phyloP scores from a whole-genome alignment of 2,329 filamentous ascomycete genomes.

The Claviceps africana region DNA sequence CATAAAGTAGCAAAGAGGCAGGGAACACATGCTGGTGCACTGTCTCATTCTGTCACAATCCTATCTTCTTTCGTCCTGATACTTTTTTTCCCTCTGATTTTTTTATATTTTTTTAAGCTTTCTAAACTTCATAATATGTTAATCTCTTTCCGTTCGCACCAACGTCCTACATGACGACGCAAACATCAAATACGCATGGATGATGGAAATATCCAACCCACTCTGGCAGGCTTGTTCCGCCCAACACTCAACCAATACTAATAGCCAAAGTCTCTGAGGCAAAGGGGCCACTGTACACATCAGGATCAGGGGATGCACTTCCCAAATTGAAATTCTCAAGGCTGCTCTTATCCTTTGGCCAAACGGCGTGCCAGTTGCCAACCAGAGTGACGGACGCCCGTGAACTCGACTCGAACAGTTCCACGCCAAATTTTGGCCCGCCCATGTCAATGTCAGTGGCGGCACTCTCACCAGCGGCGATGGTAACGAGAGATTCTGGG shows the following conservation, averaged over 20 bases:
- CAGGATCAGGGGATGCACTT: neutral
- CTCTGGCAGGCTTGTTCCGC: neutral
- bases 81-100: too few species aligned
- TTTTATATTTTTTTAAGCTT: too few species aligned
- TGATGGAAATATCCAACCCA: too few species aligned
- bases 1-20: too few species aligned
- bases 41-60: too few species aligned
- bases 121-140: too few species aligned
- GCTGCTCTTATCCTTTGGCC: neutral
- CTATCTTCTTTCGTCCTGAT: too few species aligned
- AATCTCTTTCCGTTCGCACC: too few species aligned
- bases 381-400: neutral
- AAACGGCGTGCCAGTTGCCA: neutral
- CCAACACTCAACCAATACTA: neutral
- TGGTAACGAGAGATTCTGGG: constrained; percentile 10
- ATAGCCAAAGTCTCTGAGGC: neutral
- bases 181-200: too few species aligned
- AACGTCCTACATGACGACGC: neutral
- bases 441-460: neutral
- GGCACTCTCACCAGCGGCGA: constrained; percentile 11
- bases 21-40: too few species aligned
- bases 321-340: neutral
- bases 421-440: neutral
- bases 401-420: neutral
- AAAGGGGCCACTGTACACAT: neutral